Base-by-base conservation (phyloP, 345 rosid species). In the Carallia pectinifolia region DNA sequence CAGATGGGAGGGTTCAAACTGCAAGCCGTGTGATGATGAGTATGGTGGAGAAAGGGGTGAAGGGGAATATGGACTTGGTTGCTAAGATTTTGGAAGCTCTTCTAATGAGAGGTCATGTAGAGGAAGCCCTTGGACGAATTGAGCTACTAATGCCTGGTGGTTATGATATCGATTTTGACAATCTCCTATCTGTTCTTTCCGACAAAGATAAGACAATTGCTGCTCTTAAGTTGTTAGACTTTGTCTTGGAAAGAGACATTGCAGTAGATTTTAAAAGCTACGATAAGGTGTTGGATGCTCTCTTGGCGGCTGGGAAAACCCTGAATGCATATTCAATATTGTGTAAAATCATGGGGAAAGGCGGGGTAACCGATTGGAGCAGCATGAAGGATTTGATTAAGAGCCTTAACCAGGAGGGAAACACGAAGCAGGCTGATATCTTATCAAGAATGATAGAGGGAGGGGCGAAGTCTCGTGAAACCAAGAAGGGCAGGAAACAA, bases 151-250 rank as follows among this genome's bases (percentile, higher is more conserved):
- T 85, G 80, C 88, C 83, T 27, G 78, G 58, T 15, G 89, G 92
- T 23, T 79, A 76, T 67, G 44, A 81, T 19, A 82, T 85, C 58
- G 76, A 89, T 81, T 75, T 92, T 0, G 88, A 90, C 66, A 69
- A 78, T 73, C 91, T 90, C 59, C 76, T 90, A 1, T 84, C 93
- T 2, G 66, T 82, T 56, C 77, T 92, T 34, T 86, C 85, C 58
- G 95, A 86, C 81, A 90, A 90, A 80, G 90, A 89, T 72, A 92
- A 92, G 84, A 92, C 95, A 1, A 88, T 90, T 67, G 90, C 95
- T 72, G 97, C 97, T 27, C 67, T 88, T 47, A 92, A 89, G 84
- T 81, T 93, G 73, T 76, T 90, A 71, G 89, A 84, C 71, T 90
- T 87, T 62, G 85, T 82, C 56, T 81, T 90, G 79, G 96, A 87